Evolutionary conservation across 768 basidiomycete species (phyloP), one percentile per base, ranked within the genome.

Genomic region (Rhodosporidiobolus sp.): DNA sequence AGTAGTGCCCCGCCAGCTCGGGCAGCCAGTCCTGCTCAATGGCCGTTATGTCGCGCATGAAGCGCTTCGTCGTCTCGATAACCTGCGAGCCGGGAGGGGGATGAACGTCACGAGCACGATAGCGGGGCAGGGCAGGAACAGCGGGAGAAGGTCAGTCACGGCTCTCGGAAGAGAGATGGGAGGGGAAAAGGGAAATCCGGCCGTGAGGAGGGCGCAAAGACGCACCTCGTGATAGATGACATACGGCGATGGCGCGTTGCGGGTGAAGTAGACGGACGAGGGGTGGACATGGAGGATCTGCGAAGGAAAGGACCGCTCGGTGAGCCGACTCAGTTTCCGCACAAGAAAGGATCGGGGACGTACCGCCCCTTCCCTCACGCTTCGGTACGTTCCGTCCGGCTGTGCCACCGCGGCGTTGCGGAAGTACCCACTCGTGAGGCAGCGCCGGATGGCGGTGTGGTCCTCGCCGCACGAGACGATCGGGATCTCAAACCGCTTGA

Each of bases 21-120:
- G 81, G 80, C 50, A 83, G 89, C 95, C 95, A 98, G 77, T 98
- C 94, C 52, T 93, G 88, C 78, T 97, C 94, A 55, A 97, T 91
- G 77, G 94, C 92, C 2, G 95, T 96, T 46, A 97, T 80, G 74
- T 97, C 89, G 32, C 90, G 87, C 78, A 99, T 96, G 79, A 96
- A 94, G 53, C 88, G 88, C 79, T 94, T 96, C 76, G 92, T 94
- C 0, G 96, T 97, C 81, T 98, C 95, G 78, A 97, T 89, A 34
- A 66, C 65, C 58, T 59, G 20, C 17, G 17, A 4, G 46, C 10
- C 46, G 10, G 17, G 58, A 10, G 14, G 9, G 22, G 45, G n/a
- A 45, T n/a, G n/a, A n/a, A n/a, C n/a, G n/a, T n/a, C n/a, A n/a
- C n/a, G n/a, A n/a, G n/a, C n/a, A 14, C 14, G 38, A 28, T 19